Evolutionary conservation across 2,329 filamentous ascomycete genomes (phyloP).

Genomic region (Xylaria sp.): DNA sequence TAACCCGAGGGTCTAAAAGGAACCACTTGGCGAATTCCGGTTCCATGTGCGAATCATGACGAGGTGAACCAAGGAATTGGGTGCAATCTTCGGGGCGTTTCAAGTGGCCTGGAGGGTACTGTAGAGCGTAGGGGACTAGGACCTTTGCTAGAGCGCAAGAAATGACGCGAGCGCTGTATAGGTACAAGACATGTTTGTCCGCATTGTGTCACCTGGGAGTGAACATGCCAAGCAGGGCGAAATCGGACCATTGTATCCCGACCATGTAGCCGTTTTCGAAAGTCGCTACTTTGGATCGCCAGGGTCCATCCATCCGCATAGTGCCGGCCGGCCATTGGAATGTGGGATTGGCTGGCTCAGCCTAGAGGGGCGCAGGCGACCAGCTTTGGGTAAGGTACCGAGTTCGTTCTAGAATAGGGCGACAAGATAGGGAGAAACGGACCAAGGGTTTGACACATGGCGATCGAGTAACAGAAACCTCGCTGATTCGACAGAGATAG

Average conservation of each 20-base stretch:
- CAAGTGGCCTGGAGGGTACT: not conserved
- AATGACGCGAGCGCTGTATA: not conserved
- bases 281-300: not conserved
- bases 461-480: slow-evolving; percentile 38
- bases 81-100: not conserved
- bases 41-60: not conserved
- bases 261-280: slow-evolving; percentile 3
- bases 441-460: slow-evolving; percentile 31
- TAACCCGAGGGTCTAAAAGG: not conserved
- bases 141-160: not conserved
- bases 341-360: slow-evolving; percentile 14
- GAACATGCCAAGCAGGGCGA: slow-evolving; percentile 28
- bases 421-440: slow-evolving; percentile 7
- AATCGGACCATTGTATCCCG: slow-evolving; percentile 25
- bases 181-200: not conserved
- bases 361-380: slow-evolving; percentile 11
- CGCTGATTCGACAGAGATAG: slow-evolving; percentile 37
- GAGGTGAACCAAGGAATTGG: not conserved
- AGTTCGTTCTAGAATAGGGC: slow-evolving; percentile 1
- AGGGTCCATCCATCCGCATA: slow-evolving; percentile 11
- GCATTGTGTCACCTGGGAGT: not conserved
- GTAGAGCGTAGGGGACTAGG: not conserved
- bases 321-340: slow-evolving; percentile 1
- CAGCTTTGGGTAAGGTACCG: slow-evolving; percentile 17
- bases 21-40: slow-evolving; percentile 8